Evolutionary conservation across 768 basidiomycete genomes (phyloP).

Genomic region (Boletus subparvulus): DNA sequence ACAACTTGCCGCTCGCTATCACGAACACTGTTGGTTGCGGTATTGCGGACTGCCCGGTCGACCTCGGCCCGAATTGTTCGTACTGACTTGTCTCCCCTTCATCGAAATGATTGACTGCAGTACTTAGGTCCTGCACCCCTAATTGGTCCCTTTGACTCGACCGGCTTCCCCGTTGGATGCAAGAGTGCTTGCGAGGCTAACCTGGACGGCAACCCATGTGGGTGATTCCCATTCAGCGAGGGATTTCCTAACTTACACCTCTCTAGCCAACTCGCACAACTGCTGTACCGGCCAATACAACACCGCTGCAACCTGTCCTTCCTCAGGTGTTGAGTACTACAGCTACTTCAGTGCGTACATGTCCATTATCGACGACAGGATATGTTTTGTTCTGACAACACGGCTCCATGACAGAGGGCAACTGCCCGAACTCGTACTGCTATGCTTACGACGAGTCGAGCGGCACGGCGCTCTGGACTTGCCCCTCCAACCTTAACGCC

Average conservation of each 20-base stretch:
- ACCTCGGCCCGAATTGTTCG: constrained; percentile 58
- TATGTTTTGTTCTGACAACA: not conserved
- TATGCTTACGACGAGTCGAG: constrained; percentile 52
- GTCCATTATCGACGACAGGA: not conserved
- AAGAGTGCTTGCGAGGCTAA: constrained; percentile 53
- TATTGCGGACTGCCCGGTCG: constrained; percentile 58
- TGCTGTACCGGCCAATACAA: constrained; percentile 60
- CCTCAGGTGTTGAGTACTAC: constrained; percentile 42
- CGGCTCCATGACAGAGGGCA: constrained; percentile 31
- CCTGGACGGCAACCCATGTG: constrained; percentile 35
- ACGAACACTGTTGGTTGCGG: constrained; percentile 55
- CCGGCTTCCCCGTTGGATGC: constrained; percentile 60
- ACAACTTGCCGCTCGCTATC: constrained; percentile 60
- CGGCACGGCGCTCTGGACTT: constrained; percentile 47
- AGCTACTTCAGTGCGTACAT: constrained; percentile 45
- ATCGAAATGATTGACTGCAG: not conserved
- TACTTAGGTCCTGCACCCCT: constrained; percentile 48
- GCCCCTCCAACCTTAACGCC: constrained; percentile 33
- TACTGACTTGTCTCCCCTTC: not conserved
- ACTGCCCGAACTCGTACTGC: constrained; percentile 48
- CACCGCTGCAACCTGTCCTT: constrained; percentile 56
- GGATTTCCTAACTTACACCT: not conserved
- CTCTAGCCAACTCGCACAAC: constrained; percentile 53
- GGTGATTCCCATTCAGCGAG: not conserved
- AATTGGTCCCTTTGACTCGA: constrained; percentile 51